Base-by-base conservation (phyloP, 2,329 filamentous ascomycete species). In the Xylogone sp. region DNA sequence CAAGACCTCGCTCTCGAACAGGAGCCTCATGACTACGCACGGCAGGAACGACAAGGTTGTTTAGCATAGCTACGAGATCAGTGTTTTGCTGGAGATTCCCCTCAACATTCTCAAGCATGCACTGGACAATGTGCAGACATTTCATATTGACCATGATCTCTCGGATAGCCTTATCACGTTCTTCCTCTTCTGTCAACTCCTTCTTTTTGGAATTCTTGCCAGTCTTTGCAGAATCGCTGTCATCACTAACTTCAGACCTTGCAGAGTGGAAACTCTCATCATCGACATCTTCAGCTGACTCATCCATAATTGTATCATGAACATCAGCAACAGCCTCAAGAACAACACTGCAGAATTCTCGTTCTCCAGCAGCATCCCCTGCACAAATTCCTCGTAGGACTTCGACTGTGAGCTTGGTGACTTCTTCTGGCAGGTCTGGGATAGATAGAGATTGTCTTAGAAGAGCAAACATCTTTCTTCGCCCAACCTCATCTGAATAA, bases 131-230 rank as follows among this genome's bases (percentile, higher is more conserved):
- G 66, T 97, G 89, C 55, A 99, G 78, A 69, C 94, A 97, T 72
- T 97, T 97, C 83, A 97, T 92, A 75, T 97, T 97, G 68, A 97
- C 88, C 75, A 97, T 85, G 65, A 97, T 94, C 71, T 97, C 91
- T 58, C 83, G 86, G 59, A 97, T 83, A 1, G 88, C 90, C 72
- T 92, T 95, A 45, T 81, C 78, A 59, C 82, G 78, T 9, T 82
- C 81, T 56, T 86, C 82, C 59, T 88, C 87, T 51, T 87, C 83
- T 47, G 73, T 80, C 52, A 81, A 60, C 50, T 76, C 75, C 12
- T 64, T 65, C 27, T 69, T 69, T 61, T 75, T 76, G 46, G 68
- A 69, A 42, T 67, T 68, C 59, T 73, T 75, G 9, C 50, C 53
- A 44, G 56, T 52, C 55, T 59, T 64, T 20, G 75, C 77, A 21